These are phyloP conservation scores for Podaxis rugospora DNA, from an alignment of 768 basidiomycete genomes.

Conservation along the genomic window DNA sequence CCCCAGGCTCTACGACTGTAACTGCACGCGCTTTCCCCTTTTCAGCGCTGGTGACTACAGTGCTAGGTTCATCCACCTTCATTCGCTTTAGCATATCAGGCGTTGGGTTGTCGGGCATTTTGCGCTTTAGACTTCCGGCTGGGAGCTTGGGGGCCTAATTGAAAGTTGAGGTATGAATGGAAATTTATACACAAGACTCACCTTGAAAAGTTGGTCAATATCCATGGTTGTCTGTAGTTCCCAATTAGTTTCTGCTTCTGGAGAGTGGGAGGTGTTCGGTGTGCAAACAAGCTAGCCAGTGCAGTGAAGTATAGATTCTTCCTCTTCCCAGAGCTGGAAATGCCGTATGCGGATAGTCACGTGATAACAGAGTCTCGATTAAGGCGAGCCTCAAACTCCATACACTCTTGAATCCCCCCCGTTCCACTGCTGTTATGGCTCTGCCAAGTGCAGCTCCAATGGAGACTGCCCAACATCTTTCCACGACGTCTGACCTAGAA, in stretches of 20 bases:
- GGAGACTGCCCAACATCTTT: constrained; percentile 29
- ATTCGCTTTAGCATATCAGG: constrained; percentile 83
- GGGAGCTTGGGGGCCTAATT: constrained; percentile 66
- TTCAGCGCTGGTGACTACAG: constrained; percentile 11
- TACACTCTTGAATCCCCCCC: background rate
- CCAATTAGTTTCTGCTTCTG: background rate
- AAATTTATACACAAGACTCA: constrained; percentile 11
- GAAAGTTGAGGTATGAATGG: background rate
- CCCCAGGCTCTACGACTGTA: constrained; percentile 63
- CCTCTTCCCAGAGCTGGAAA: background rate
- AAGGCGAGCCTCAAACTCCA: constrained; percentile 5
- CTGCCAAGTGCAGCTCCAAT: constrained; percentile 31
- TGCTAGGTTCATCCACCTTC: constrained; percentile 42
- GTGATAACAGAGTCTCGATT: constrained; percentile 6
- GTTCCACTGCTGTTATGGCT: constrained; percentile 11
- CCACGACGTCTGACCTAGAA: constrained; percentile 57
- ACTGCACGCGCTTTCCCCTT: constrained; percentile 30
- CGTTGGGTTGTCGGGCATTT: constrained; percentile 71
- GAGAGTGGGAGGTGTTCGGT: too few relatives aligned
- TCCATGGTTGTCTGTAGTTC: constrained; percentile 29
- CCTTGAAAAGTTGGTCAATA: constrained; percentile 51
- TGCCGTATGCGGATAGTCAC: constrained; percentile 9
- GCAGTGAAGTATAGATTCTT: too few relatives aligned
- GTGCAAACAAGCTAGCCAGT: too few relatives aligned
- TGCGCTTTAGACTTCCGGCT: constrained; percentile 60